Conservation (phyloP, 441 rosid species). For the Pelargonium myrrhifolium region DNA sequence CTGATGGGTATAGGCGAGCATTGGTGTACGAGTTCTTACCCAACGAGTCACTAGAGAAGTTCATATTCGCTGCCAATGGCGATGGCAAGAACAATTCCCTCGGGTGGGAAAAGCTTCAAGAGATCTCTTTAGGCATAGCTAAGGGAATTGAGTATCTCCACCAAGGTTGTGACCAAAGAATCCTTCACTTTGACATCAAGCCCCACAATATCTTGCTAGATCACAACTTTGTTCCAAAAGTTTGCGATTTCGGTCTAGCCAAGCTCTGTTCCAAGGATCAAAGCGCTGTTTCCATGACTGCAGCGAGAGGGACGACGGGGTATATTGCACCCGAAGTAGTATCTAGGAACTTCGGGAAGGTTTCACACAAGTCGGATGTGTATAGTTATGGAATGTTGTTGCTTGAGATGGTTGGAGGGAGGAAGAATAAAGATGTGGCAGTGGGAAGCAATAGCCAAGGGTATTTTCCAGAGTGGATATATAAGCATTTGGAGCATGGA, state of each 20-base stretch:
- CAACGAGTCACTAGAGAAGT: not conserved
- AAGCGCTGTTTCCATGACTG: not conserved
- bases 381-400: not conserved
- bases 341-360: not conserved
- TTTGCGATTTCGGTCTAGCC: too few relatives aligned
- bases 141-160: not conserved
- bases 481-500: not conserved
- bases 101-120: not conserved
- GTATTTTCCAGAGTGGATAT: not conserved
- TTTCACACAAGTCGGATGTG: not conserved
- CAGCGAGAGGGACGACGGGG: not conserved
- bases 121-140: not conserved
- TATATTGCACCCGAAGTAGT: constrained; percentile 5
- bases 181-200: not conserved
- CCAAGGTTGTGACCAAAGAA: not conserved
- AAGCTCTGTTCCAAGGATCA: not conserved
- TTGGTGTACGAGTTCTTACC: too few relatives aligned
- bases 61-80: not conserved
- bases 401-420: not conserved
- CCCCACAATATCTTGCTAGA: too few relatives aligned
- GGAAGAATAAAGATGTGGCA: not conserved
- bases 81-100: not conserved
- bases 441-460: not conserved
- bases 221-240: too few relatives aligned
- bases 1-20: too few relatives aligned